Evolutionary conservation across 2,329 filamentous ascomycete species (phyloP).

Genomic region (Thelonectria discophora): DNA sequence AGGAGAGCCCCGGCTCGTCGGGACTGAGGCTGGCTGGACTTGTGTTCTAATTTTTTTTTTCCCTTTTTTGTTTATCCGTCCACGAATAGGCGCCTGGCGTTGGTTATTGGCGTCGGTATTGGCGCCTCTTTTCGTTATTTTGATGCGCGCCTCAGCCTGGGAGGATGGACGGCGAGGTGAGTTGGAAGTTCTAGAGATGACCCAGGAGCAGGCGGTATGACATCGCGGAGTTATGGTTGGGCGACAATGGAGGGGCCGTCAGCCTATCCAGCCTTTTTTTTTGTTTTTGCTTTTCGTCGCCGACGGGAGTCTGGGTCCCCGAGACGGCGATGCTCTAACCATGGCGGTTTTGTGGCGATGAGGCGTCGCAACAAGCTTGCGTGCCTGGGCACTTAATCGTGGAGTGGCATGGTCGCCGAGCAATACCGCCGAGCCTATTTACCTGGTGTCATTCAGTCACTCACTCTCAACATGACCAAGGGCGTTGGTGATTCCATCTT

Average conservation of each 20-base stretch:
- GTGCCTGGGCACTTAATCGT: neutral
- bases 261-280: too few relatives aligned
- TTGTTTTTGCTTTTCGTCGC: neutral
- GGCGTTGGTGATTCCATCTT: neutral
- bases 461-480: too few relatives aligned
- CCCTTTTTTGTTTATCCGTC: too few relatives aligned
- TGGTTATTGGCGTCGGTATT: slow-evolving; percentile 4
- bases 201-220: neutral
- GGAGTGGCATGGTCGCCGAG: neutral
- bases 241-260: neutral
- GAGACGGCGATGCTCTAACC: too few relatives aligned
- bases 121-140: slow-evolving; percentile 14
- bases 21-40: slow-evolving; percentile 21
- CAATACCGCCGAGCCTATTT: neutral
- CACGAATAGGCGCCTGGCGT: neutral
- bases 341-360: neutral
- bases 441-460: neutral
- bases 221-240: slow-evolving; percentile 16
- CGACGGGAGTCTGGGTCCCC: neutral
- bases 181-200: neutral
- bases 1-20: neutral
- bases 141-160: neutral
- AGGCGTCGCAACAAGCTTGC: neutral
- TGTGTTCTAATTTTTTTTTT: neutral
- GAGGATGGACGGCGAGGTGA: too few relatives aligned